Base-by-base conservation (phyloP, 2,329 filamentous ascomycete genomes). In the Incumbomyces lentus region DNA sequence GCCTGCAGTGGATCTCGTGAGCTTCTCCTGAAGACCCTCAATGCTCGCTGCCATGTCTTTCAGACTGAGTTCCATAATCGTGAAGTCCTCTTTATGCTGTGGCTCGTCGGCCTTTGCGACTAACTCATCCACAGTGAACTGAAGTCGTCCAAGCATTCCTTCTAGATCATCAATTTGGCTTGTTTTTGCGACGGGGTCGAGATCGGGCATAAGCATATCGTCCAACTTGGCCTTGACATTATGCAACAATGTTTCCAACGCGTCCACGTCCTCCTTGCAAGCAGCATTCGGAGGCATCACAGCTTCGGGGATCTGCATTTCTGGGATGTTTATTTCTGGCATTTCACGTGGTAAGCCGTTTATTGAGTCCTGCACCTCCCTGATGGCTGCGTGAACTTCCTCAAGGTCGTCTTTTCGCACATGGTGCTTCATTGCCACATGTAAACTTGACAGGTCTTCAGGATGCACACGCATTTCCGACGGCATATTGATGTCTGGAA, bases 191-290 rank as follows among this genome's bases (percentile, higher is more conserved):
- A 79, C 70, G 48, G 84, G 79, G 30, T 88, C 83, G 2, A 79
- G 75, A 42, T 89, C 71, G 1, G 75, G 71, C 19, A 77, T 62
- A 4, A 64, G 77, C 41, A 94, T 76, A 49, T 94, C 88, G 49
- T 95, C 90, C 8, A 96, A 70, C 39, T 85, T 85, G 4, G 82
- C 80, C 62, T 95, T 95, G 29, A 88, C 89, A 61, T 94, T 95
- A 35, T 84, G 80, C 11, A 96, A 73, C 40, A 96, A 80, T 0
- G 84, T 93, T 64, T 95, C 90, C 49, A 96, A 89, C 10, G 87
- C 87, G 51, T 90, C 80, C 0, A 89, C 86, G 56, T 96, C 89
- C 54, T 95, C 87, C 60, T 86, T 86, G 29, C 74, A 79, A 5
- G 83, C 81, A 2, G 72, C 62, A 32, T 80, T 78, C 40, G 75